Percentiles rank a stretch among this genome's conserved stretches.
phyloP scores from a whole-genome alignment of 2,329 filamentous ascomycete species.

The Calonectria naviculata region DNA sequence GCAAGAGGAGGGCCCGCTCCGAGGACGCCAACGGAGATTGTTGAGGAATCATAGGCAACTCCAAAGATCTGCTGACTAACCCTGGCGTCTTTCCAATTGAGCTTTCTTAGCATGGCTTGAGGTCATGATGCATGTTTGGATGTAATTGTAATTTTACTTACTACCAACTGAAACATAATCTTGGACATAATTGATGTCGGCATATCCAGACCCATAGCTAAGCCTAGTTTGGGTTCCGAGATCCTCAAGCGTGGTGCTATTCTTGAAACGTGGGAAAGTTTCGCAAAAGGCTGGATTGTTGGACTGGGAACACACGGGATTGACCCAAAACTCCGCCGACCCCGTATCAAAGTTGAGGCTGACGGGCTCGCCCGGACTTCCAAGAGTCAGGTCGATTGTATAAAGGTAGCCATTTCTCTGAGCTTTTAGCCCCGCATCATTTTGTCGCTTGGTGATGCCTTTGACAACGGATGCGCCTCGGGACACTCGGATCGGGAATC shows the following conservation, averaged over 20 bases:
- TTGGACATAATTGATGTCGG: constrained; percentile 47
- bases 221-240: constrained; percentile 39
- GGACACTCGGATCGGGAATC: constrained; percentile 43
- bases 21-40: constrained; percentile 46
- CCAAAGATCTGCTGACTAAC: constrained; percentile 51
- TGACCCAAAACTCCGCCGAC: constrained; percentile 55
- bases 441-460: constrained; percentile 43
- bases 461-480: constrained; percentile 42
- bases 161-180: constrained; percentile 47
- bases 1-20: constrained; percentile 47
- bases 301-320: constrained; percentile 50
- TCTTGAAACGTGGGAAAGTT: constrained; percentile 43
- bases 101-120: constrained; percentile 6
- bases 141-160: constrained; percentile 37
- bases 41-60: constrained; percentile 46
- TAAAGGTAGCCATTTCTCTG: constrained; percentile 50
- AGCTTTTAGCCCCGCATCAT: constrained; percentile 34
- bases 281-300: constrained; percentile 41
- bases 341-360: constrained; percentile 55
- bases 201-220: constrained; percentile 47
- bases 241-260: constrained; percentile 43
- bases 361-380: constrained; percentile 51
- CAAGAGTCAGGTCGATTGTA: constrained; percentile 51
- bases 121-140: background rate
- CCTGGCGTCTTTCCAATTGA: constrained; percentile 35